These are phyloP conservation scores for Leptomonas pyrrhocoris DNA, from an alignment of 208 protist genomes.

Conservation along the genomic window DNA sequence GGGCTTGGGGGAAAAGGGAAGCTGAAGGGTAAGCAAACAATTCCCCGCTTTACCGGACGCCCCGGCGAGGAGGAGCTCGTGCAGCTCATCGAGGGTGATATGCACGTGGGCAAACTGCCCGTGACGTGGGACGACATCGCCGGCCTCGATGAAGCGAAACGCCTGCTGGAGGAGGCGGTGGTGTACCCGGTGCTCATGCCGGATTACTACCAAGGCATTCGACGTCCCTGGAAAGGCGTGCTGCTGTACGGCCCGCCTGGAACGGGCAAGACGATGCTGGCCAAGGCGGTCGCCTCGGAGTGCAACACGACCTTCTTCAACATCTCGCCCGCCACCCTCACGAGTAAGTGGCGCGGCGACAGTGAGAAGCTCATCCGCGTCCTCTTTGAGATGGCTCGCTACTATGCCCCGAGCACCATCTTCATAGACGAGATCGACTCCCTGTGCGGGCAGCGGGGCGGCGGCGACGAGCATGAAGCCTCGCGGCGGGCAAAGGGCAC, in stretches of 20 bases:
- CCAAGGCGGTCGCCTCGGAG: slow-evolving; percentile 92
- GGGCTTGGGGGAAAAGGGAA: not conserved
- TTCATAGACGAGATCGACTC: slow-evolving; percentile 97
- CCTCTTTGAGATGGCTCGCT: slow-evolving; percentile 92
- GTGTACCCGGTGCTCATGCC: slow-evolving; percentile 93
- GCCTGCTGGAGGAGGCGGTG: slow-evolving; percentile 91
- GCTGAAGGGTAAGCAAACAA: slow-evolving; percentile 23
- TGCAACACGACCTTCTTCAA: slow-evolving; percentile 95
- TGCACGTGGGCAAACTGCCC: slow-evolving; percentile 68
- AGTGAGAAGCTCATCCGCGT: slow-evolving; percentile 94
- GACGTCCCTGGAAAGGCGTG: slow-evolving; percentile 92
- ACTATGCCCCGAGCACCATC: slow-evolving; percentile 91
- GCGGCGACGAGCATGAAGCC: slow-evolving; percentile 85
- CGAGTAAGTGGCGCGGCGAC: slow-evolving; percentile 94
- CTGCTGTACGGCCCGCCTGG: slow-evolving; percentile 93
- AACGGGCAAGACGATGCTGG: slow-evolving; percentile 95
- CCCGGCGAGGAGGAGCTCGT: slow-evolving; percentile 84
- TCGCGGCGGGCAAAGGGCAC: slow-evolving; percentile 98
- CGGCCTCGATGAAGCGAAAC: slow-evolving; percentile 91
- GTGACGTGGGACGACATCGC: slow-evolving; percentile 91
- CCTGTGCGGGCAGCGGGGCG: slow-evolving; percentile 88
- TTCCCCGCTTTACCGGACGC: slow-evolving; percentile 61
- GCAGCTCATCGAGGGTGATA: slow-evolving; percentile 84
- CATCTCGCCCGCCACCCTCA: slow-evolving; percentile 91
- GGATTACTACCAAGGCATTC: slow-evolving; percentile 92